A percentile compares a stretch with the other conserved stretches of the same genome.
Evolutionary conservation across 768 basidiomycete species (phyloP).

Genomic region (Mycena vitilis): DNA sequence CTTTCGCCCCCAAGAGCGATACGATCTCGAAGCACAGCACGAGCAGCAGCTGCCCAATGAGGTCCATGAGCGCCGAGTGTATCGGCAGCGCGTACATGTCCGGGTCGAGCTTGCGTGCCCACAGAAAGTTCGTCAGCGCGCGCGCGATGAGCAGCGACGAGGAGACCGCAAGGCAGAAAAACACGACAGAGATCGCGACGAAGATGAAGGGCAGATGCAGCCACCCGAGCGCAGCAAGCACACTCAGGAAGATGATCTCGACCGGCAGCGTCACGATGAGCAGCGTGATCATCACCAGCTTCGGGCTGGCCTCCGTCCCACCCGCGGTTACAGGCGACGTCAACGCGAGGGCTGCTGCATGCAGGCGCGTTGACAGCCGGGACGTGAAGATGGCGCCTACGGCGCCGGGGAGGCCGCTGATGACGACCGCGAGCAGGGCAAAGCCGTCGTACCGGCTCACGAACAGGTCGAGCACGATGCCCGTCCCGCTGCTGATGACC

Average conservation of each 20-base stretch:
- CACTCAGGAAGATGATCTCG: slow-evolving; percentile 76
- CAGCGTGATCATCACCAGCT: slow-evolving; percentile 75
- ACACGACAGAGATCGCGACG: slow-evolving; percentile 70
- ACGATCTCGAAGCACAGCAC: slow-evolving; percentile 81
- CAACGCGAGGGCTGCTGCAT: slow-evolving; percentile 64
- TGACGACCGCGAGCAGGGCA: slow-evolving; percentile 86
- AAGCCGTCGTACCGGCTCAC: slow-evolving; percentile 90
- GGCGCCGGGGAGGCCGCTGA: slow-evolving; percentile 90
- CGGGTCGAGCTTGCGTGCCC: slow-evolving; percentile 83
- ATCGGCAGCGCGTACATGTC: slow-evolving; percentile 95
- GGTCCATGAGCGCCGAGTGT: slow-evolving; percentile 89
- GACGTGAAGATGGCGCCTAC: slow-evolving; percentile 94
- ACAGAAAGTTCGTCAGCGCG: slow-evolving; percentile 77
- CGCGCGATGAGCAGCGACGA: slow-evolving; percentile 78
- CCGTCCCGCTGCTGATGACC: slow-evolving; percentile 87
- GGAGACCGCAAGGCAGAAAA: slow-evolving; percentile 81
- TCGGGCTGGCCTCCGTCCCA: slow-evolving; percentile 53
- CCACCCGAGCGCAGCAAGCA: slow-evolving; percentile 81
- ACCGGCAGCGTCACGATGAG: slow-evolving; percentile 84
- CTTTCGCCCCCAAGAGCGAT: slow-evolving; percentile 53
- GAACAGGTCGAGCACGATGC: slow-evolving; percentile 91
- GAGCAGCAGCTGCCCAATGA: slow-evolving; percentile 84
- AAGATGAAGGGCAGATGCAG: slow-evolving; percentile 77
- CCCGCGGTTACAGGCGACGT: slow-evolving; percentile 36
- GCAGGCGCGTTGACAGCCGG: slow-evolving; percentile 88